phyloP scores from a whole-genome alignment of 1,139 yeast genomes.

The Blastobotrys arbuscula region DNA sequence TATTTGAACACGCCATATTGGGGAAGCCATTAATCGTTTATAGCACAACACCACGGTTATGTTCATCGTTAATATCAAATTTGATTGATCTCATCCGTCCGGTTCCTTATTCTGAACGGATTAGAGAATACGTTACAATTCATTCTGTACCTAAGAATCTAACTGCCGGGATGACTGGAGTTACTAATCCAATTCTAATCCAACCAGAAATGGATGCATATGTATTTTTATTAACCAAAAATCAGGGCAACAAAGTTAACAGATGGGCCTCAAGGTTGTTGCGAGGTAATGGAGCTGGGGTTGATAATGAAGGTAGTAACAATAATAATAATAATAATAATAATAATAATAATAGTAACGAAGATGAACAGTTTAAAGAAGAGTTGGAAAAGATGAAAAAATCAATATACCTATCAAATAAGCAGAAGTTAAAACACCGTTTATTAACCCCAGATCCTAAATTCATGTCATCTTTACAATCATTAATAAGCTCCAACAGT shows the following conservation, averaged over 20 bases:
- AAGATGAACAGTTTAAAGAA: constrained; percentile 9
- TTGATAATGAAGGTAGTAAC: not conserved
- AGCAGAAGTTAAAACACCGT: constrained; percentile 15
- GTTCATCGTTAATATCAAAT: constrained; percentile 26
- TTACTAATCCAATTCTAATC: constrained; percentile 27
- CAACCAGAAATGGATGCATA: constrained; percentile 12
- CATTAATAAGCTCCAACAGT: constrained; percentile 3
- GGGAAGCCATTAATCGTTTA: constrained; percentile 26
- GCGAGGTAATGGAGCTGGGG: constrained; percentile 1
- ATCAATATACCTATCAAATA: constrained; percentile 11
- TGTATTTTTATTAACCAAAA: constrained; percentile 12
- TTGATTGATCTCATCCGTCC: constrained; percentile 26
- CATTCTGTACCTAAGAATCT: constrained; percentile 20
- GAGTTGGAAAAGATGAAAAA: constrained; percentile 10
- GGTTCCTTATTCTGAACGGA: constrained; percentile 20
- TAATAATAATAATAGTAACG: not conserved
- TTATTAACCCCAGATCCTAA: constrained; percentile 21
- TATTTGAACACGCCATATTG: constrained; percentile 26
- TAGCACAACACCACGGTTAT: constrained; percentile 25
- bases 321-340: too few species aligned
- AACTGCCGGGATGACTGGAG: constrained; percentile 24
- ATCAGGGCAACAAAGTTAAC: constrained; percentile 2
- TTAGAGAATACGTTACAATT: constrained; percentile 28
- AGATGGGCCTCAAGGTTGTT: constrained; percentile 7
- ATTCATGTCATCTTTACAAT: constrained; percentile 17